Base-by-base conservation (phyloP, 2,329 filamentous ascomycete genomes). In the Talaromyces pinophilus region DNA sequence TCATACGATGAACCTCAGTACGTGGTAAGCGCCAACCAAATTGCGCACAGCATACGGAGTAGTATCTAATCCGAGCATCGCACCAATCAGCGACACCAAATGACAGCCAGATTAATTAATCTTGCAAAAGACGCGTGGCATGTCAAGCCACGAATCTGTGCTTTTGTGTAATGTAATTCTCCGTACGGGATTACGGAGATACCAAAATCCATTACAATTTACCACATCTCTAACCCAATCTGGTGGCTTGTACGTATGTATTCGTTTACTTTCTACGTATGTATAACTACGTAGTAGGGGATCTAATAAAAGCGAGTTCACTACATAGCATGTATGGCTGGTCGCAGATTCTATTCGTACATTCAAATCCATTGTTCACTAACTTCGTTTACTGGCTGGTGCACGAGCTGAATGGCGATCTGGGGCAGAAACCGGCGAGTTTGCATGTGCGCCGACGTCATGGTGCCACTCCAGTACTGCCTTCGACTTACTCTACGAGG, bases 91-190 rank as follows among this genome's bases (percentile, higher is more conserved):
- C n/a, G 11, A 38, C 10, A 38, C 5, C 2, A 5, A 7, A n/a
- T 19, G 22, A 42, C 17, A 59, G 19, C 10, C 35, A 11, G 19
- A 17, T 8, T 5, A 25, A 17, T 17, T 5, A 25, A 40, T 33
- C 35, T 44, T 60, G 57, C 22, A 42, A 22, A 28, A 10, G 57
- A 60, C 57, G 57, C 57, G 57, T 60, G 57, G 57, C 57, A 42
- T 44, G 7, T 11, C 57, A 60, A 60, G 57, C 57, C 57, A 60
- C 57, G 44, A 25, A 17, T 59, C 57, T 35, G 57, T 42, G 57
- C 57, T 17, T 40, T 54, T 33, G 30, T 35, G 25, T 57, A 30
- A 15, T 40, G 19, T 25, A 25, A 25, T 25, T 13, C 15, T 54
- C 11, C 57, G 35, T 59, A 59, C 19, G 11, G n/a, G 28, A 11